Conservation (phyloP, 108 stramenopile species). For the Fistulifera solaris region DNA sequence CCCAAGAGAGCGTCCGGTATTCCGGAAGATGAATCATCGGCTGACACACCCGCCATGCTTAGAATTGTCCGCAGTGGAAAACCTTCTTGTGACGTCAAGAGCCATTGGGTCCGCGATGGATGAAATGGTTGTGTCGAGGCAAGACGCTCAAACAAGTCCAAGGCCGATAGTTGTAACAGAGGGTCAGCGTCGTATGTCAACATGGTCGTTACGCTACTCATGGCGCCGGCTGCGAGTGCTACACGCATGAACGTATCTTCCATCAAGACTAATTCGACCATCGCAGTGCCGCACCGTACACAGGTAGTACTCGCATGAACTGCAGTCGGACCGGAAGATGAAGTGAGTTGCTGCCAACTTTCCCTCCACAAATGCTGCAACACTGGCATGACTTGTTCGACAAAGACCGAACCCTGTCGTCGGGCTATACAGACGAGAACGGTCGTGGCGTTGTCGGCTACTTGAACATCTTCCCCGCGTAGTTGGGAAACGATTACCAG, state of each 20-base stretch:
- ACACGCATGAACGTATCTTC: constrained; percentile 6
- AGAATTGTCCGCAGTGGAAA: constrained; percentile 16
- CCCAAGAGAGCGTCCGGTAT: constrained; percentile 21
- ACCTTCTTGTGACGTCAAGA: constrained; percentile 8
- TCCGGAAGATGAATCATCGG: background rate
- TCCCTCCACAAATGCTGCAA: constrained; percentile 3
- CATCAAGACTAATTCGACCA: constrained; percentile 7
- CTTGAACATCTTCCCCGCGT: constrained; percentile 11
- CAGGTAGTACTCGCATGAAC: constrained; percentile 5
- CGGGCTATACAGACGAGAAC: constrained; percentile 5
- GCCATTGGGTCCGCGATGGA: constrained; percentile 11
- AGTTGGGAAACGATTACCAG: constrained; percentile 14
- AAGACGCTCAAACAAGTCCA: constrained; percentile 21
- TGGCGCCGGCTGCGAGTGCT: constrained; percentile 2
- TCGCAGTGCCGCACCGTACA: constrained; percentile 17
- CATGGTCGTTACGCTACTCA: background rate
- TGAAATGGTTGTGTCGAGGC: constrained; percentile 15
- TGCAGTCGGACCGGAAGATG: background rate
- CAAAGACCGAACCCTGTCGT: constrained; percentile 7
- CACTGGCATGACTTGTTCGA: background rate
- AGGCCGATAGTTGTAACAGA: constrained; percentile 17
- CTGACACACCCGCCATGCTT: background rate
- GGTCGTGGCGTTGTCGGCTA: constrained; percentile 10
- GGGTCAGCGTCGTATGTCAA: constrained; percentile 9
- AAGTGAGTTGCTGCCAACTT: constrained; percentile 1